A percentile compares a stretch with the other conserved stretches of the same genome.
Conservation (phyloP, 1,139 yeast genomes). For the Protomyces gravidus region DNA sequence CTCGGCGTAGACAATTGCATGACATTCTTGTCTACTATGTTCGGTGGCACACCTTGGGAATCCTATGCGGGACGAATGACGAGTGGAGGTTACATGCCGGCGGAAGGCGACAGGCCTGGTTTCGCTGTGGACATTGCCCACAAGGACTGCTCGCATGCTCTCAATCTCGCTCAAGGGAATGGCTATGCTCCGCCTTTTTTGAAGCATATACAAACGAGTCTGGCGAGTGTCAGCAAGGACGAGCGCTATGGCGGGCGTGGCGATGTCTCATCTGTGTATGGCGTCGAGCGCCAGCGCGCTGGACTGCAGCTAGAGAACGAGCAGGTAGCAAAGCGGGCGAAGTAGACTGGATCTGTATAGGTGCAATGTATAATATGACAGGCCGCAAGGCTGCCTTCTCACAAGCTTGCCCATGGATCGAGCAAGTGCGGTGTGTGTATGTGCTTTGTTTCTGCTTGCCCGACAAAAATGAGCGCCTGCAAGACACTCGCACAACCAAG, state of each 20-base stretch:
- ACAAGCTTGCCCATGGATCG: no score
- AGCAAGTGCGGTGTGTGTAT: no score
- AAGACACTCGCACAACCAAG: no score
- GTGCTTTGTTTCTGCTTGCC: no score
- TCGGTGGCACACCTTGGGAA: conserved; percentile 31
- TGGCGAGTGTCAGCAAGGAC: conserved; percentile 32
- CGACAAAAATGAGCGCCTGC: no score
- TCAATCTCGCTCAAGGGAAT: conserved; percentile 14
- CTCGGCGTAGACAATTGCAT: conserved; percentile 33
- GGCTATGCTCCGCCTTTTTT: conserved; percentile 3
- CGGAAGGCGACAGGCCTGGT: conserved; percentile 33
- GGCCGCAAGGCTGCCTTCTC: no score
- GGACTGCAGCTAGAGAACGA: conserved; percentile 32
- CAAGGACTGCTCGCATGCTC: conserved; percentile 36
- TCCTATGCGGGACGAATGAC: conserved; percentile 33
- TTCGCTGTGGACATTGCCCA: conserved; percentile 37
- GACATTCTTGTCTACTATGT: conserved; percentile 33
- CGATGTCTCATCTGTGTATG: conserved; percentile 39
- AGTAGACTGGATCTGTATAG: no score
- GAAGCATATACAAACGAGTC: conserved; percentile 10
- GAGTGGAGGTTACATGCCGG: conserved; percentile 33
- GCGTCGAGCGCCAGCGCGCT: conserved; percentile 37
- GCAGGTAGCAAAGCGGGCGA: not conserved
- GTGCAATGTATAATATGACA: no score
- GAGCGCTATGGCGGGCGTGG: conserved; percentile 35